These are phyloP conservation scores for Sphaerulina populicola DNA, from an alignment of 2,329 filamentous ascomycete species.

Conservation along the genomic window DNA sequence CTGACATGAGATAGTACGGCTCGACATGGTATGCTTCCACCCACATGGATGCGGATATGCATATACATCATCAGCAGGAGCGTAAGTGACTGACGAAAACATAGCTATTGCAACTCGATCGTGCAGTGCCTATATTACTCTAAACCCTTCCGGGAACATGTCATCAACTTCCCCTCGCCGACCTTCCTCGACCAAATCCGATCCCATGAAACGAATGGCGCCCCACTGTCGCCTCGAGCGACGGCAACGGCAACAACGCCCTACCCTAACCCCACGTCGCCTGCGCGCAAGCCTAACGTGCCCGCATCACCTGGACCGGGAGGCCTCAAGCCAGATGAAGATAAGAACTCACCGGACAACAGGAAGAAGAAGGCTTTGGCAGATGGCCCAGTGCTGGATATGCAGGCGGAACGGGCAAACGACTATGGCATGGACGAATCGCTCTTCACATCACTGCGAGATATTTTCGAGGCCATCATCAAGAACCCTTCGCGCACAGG, in stretches of 20 bases:
- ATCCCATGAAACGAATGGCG: constrained; percentile 28
- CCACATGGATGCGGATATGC: not conserved
- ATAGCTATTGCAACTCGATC: constrained; percentile 96
- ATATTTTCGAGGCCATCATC: constrained; percentile 88
- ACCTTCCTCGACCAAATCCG: constrained; percentile 63
- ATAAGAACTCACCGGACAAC: constrained; percentile 88
- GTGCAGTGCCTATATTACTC: constrained; percentile 96
- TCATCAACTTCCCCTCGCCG: constrained; percentile 77
- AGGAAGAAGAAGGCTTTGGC: constrained; percentile 95
- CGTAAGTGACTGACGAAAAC: constrained; percentile 8
- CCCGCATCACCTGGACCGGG: constrained; percentile 48
- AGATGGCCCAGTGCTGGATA: constrained; percentile 75
- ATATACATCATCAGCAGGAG: no score
- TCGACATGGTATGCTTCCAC: constrained; percentile 72
- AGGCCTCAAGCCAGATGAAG: constrained; percentile 72
- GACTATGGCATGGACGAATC: constrained; percentile 91
- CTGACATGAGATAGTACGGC: constrained; percentile 60
- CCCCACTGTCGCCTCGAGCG: constrained; percentile 30
- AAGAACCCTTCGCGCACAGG: constrained; percentile 74
- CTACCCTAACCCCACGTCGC: constrained; percentile 29
- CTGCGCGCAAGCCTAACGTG: constrained; percentile 44
- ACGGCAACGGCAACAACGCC: constrained; percentile 34
- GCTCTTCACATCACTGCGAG: constrained; percentile 87
- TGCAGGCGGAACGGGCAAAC: constrained; percentile 69
- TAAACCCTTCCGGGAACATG: constrained; percentile 82